These are phyloP conservation scores for Myrica gale DNA, from an alignment of 306 rosid species.

Conservation along the genomic window DNA sequence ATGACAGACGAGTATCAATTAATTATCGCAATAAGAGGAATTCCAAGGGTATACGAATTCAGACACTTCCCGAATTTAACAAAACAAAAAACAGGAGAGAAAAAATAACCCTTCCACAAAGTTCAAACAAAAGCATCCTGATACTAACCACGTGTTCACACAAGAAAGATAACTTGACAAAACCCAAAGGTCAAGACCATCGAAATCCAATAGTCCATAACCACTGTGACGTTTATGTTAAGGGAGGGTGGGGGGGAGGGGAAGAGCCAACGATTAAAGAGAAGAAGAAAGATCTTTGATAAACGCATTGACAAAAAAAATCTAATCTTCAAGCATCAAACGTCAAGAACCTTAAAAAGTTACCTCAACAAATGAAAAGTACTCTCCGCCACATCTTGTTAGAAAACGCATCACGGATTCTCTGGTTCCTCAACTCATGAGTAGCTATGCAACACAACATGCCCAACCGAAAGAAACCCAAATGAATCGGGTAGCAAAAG, in stretches of 20 bases:
- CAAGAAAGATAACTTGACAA: no score
- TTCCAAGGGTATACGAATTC: no score
- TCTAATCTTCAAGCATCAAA: slow-evolving; percentile 6
- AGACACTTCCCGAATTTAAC: no score
- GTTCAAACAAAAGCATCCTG: no score
- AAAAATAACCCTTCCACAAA: no score
- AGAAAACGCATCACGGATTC: slow-evolving; percentile 23
- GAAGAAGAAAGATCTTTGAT: neutral
- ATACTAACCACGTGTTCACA: no score
- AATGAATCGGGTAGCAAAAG: slow-evolving; percentile 35
- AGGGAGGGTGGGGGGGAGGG: neutral
- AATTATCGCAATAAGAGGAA: no score
- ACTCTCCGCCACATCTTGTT: slow-evolving; percentile 6
- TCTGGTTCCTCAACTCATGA: slow-evolving; percentile 25
- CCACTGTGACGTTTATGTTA: neutral
- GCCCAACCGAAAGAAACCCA: slow-evolving; percentile 16
- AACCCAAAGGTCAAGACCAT: slow-evolving; percentile 14
- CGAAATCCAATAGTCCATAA: neutral
- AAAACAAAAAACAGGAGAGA: no score
- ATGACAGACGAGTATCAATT: slow-evolving; percentile 1
- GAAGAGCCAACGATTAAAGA: neutral
- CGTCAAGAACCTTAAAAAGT: neutral
- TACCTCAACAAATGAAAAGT: slow-evolving; percentile 23
- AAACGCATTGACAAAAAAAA: slow-evolving; percentile 8
- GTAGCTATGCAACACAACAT: slow-evolving; percentile 17